A percentile compares a stretch with the other conserved stretches of the same genome.
phyloP scores from a whole-genome alignment of 2,329 filamentous ascomycete genomes.

The Pseudogymnoascus verrucosus region DNA sequence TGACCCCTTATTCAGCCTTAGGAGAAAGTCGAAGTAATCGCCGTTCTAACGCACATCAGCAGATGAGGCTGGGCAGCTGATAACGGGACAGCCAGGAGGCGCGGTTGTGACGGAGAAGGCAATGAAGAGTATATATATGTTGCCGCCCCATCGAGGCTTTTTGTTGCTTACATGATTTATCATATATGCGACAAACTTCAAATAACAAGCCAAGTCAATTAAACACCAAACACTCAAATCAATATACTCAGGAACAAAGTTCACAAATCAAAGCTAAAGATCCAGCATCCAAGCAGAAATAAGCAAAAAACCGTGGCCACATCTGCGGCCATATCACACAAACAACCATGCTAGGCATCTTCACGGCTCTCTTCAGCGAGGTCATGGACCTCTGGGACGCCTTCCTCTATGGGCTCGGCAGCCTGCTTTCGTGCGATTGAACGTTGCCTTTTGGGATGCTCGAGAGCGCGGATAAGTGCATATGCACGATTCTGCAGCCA shows the following conservation, averaged over 20 bases:
- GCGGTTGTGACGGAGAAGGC: neutral
- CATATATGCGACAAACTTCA: neutral
- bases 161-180: neutral
- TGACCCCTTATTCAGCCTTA: neutral
- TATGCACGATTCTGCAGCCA: constrained; percentile 4
- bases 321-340: neutral
- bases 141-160: neutral
- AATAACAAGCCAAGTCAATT: neutral
- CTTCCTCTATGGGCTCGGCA: constrained; percentile 17
- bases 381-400: constrained; percentile 21
- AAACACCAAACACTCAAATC: neutral
- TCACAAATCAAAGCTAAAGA: neutral
- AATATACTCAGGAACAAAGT: neutral
- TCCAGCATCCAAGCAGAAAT: neutral
- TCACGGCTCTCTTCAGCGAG: constrained; percentile 19
- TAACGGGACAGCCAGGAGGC: neutral
- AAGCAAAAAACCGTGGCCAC: neutral
- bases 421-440: constrained; percentile 4
- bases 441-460: neutral
- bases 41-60: constrained; percentile 1
- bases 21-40: neutral
- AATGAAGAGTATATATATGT: neutral
- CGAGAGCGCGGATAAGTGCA: neutral
- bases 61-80: constrained; percentile 4
- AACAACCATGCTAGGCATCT: constrained; percentile 18